Evolutionary conservation across 805 yeast genomes (phyloP).

Genomic region (Wickerhamiella spandovensis): DNA sequence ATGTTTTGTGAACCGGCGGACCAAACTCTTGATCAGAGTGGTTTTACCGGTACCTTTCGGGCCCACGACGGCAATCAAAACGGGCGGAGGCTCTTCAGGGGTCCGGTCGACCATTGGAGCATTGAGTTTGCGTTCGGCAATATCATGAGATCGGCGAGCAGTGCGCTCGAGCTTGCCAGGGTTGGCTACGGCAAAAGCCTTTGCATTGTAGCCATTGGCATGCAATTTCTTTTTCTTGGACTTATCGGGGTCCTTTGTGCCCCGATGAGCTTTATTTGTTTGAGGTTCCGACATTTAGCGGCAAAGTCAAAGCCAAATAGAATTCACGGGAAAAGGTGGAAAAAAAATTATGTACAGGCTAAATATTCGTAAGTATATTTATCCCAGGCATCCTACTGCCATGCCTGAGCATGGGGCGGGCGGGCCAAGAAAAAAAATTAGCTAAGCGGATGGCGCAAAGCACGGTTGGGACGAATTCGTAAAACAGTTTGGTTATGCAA

Average conservation of each 20-base stretch:
- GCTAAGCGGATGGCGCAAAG: not conserved
- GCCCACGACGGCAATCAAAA: conserved; percentile 91
- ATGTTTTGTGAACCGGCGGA: conserved; percentile 77
- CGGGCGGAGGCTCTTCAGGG: conserved; percentile 97
- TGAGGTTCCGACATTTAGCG: conserved; percentile 26
- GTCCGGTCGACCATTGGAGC: conserved; percentile 97
- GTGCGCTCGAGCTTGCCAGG: conserved; percentile 77
- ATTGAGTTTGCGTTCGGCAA: conserved; percentile 70
- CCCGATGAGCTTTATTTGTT: conserved; percentile 73
- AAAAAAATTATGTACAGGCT: not conserved
- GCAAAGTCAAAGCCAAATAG: not conserved
- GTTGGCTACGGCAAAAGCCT: conserved; percentile 69
- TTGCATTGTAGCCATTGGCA: conserved; percentile 72
- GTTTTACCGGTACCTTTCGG: conserved; percentile 99
- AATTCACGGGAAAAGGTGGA: not conserved
- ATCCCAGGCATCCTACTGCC: not conserved
- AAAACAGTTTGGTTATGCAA: conserved; percentile 1
- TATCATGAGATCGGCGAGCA: conserved; percentile 76
- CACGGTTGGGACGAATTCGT: not conserved
- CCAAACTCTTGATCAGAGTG: conserved; percentile 77
- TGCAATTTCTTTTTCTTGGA: conserved; percentile 80
- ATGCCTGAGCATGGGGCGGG: too few species aligned
- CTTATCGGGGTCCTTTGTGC: conserved; percentile 33
- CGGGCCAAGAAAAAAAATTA: not conserved
- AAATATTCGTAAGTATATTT: not conserved